These are phyloP conservation scores for Cryptosporidium baileyi DNA, from an alignment of 169 alveolate species.

Conservation along the genomic window DNA sequence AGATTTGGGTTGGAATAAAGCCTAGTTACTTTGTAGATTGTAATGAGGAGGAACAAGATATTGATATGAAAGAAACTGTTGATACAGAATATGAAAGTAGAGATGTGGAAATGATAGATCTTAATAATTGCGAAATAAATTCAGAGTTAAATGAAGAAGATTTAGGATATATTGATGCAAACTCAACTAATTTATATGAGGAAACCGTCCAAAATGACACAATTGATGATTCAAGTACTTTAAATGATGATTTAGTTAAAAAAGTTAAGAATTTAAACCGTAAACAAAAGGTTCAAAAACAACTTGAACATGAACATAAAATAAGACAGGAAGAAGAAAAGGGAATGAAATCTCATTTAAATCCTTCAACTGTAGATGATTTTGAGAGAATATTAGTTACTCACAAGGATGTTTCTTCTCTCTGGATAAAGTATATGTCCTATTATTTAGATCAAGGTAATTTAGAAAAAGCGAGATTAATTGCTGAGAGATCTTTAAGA, in stretches of 20 bases:
- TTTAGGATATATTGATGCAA: not conserved
- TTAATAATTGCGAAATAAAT: not conserved
- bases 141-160: not conserved
- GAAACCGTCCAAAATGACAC: not conserved
- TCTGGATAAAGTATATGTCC: constrained; percentile 83
- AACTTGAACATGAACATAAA: constrained; percentile 33
- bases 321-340: constrained; percentile 40
- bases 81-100: not conserved
- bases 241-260: not conserved
- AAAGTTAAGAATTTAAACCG: not conserved
- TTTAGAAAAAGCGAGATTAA: constrained; percentile 80
- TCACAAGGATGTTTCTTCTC: constrained; percentile 76
- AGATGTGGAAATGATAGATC: not conserved
- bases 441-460: constrained; percentile 79
- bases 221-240: not conserved
- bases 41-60: not conserved
- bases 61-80: not conserved
- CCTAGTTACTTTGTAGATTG: constrained; percentile 17
- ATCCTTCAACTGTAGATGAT: constrained; percentile 70
- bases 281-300: constrained; percentile 31
- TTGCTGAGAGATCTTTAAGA: constrained; percentile 81
- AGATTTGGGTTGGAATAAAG: constrained; percentile 41
- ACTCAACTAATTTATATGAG: not conserved
- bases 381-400: constrained; percentile 77
- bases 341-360: constrained; percentile 28